These are phyloP conservation scores for Afroboletus lepidellus DNA, from an alignment of 1,284 basidiomycete species.

Conservation along the genomic window DNA sequence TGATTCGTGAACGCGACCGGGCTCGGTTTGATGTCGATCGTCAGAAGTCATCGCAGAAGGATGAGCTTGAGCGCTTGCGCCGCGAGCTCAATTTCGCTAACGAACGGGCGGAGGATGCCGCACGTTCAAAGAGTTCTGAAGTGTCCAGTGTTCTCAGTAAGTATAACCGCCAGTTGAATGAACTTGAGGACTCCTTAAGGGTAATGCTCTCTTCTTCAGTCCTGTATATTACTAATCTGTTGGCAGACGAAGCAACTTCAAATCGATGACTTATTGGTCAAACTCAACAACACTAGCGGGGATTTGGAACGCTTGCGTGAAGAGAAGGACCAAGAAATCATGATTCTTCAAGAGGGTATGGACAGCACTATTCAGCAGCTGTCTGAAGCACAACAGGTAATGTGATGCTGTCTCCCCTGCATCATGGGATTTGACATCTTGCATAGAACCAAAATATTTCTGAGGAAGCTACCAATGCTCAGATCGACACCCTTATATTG, in stretches of 20 bases:
- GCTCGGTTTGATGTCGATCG: conserved; percentile 97
- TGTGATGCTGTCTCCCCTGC: conserved; percentile 2
- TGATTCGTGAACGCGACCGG: conserved; percentile 97
- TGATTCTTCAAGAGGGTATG: conserved; percentile 96
- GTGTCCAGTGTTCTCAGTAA: conserved; percentile 86
- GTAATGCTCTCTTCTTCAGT: conserved; percentile 45
- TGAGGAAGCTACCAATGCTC: conserved; percentile 89
- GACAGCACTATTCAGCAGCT: conserved; percentile 91
- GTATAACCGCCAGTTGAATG: conserved; percentile 94
- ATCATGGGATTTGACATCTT: conserved; percentile 14
- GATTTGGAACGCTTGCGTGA: conserved; percentile 84
- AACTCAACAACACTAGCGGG: conserved; percentile 71
- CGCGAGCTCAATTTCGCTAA: conserved; percentile 97
- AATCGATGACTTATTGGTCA: conserved; percentile 85
- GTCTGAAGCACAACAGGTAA: conserved; percentile 82
- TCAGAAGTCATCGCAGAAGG: conserved; percentile 91
- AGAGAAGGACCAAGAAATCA: conserved; percentile 96
- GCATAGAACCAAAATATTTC: conserved; percentile 75
- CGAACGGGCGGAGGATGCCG: conserved; percentile 93
- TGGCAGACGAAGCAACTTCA: conserved; percentile 86
- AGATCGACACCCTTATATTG: conserved; percentile 95
- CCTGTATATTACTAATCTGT: conserved; percentile 15
- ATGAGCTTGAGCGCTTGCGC: conserved; percentile 91
- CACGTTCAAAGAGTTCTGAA: conserved; percentile 90
- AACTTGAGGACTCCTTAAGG: conserved; percentile 91